A percentile compares a stretch with the other conserved stretches of the same genome.
Evolutionary conservation across 2,329 filamentous ascomycete species (phyloP).

Genomic region (Stemphylium beticola): DNA sequence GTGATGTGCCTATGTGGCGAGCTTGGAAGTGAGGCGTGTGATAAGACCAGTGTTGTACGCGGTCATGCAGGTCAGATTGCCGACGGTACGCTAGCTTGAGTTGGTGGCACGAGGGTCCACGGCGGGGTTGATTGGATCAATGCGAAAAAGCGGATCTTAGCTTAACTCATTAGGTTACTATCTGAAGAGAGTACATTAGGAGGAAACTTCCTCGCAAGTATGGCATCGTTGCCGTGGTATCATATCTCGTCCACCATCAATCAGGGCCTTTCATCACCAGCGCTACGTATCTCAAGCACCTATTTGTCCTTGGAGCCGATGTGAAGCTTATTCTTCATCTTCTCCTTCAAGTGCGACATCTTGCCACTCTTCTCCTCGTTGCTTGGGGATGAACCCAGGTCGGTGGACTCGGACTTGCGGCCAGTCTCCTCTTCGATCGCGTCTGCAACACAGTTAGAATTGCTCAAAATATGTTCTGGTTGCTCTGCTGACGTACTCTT

Average conservation of each 20-base stretch:
- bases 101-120: constrained; percentile 23
- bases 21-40: constrained; percentile 21
- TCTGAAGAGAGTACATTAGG: constrained; percentile 5
- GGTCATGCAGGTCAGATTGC: constrained; percentile 16
- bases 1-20: constrained; percentile 15
- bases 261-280: neutral
- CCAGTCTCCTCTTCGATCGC: constrained; percentile 62
- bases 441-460: constrained; percentile 53
- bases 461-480: constrained; percentile 23
- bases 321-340: constrained; percentile 74
- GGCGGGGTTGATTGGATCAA: constrained; percentile 26
- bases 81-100: constrained; percentile 22
- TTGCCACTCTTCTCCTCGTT: constrained; percentile 49
- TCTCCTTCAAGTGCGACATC: constrained; percentile 61
- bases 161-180: constrained; percentile 9
- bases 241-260: constrained; percentile 24
- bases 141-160: neutral
- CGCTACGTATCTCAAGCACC: neutral
- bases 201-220: constrained; percentile 6
- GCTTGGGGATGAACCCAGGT: constrained; percentile 19
- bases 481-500: constrained; percentile 46
- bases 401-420: constrained; percentile 41
- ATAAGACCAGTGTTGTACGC: constrained; percentile 26
- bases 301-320: constrained; percentile 47
- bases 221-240: constrained; percentile 28